Conservation (phyloP, 2,329 filamentous ascomycete species). For the Fusarium anguioides region DNA sequence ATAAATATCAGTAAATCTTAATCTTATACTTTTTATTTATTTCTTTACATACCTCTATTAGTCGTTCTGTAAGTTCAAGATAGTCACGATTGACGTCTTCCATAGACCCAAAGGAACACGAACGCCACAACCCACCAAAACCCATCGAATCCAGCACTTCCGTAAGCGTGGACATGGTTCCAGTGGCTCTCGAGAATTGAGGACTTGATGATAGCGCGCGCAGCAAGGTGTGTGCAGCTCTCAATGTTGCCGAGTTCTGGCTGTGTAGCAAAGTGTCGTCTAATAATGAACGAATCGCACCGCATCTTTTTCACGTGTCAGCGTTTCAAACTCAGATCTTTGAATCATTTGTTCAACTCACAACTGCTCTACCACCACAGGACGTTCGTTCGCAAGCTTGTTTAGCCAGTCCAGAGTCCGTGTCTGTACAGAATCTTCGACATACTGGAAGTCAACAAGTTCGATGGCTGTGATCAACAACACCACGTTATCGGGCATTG, state of each 20-base stretch:
- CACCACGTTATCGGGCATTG: conserved; percentile 69
- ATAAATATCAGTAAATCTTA: too few species aligned
- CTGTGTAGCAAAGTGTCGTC: conserved; percentile 72
- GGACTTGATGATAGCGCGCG: conserved; percentile 67
- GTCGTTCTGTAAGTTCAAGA: conserved; percentile 66
- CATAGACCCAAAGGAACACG: conserved; percentile 62
- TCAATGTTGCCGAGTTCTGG: conserved; percentile 69
- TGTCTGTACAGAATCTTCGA: conserved; percentile 72
- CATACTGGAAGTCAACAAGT: conserved; percentile 72
- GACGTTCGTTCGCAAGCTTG: conserved; percentile 64
- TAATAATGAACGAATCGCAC: conserved; percentile 67
- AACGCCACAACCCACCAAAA: conserved; percentile 72
- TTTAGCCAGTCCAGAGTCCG: conserved; percentile 70
- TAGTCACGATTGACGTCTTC: conserved; percentile 48
- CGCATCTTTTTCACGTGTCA: conserved; percentile 56
- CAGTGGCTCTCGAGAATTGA: conserved; percentile 61
- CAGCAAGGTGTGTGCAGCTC: conserved; percentile 70
- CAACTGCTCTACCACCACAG: conserved; percentile 68
- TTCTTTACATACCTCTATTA: conserved; percentile 65
- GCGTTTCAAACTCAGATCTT: too few species aligned
- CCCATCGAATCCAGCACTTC: conserved; percentile 69
- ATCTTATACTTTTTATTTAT: rapidly evolving
- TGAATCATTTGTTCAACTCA: conserved; percentile 52
- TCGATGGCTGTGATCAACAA: conserved; percentile 72
- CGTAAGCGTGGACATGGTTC: conserved; percentile 61